A percentile compares a stretch with the other conserved stretches of the same genome.
Evolutionary conservation across 202 grass and related monocot genomes (phyloP).

Genomic region (Saccharum hybrid): DNA sequence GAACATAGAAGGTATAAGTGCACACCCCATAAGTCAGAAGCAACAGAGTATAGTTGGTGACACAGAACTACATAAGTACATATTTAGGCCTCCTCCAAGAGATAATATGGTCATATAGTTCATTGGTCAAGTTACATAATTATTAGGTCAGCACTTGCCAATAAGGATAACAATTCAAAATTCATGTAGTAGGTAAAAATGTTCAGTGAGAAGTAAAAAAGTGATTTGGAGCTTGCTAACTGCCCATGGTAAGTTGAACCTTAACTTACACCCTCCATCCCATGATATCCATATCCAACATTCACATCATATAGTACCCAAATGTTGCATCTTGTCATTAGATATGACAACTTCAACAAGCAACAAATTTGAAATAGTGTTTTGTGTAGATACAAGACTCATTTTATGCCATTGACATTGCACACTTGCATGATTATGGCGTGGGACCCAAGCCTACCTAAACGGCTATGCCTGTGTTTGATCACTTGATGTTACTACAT

Average conservation of each 20-base stretch:
- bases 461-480: neutral
- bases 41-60: neutral
- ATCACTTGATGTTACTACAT: neutral
- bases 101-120: conserved; percentile 13
- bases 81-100: conserved; percentile 20
- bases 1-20: conserved; percentile 21
- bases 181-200: neutral
- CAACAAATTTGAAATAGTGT: conserved; percentile 8
- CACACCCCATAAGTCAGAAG: conserved; percentile 24
- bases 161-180: neutral
- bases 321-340: neutral
- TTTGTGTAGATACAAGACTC: conserved; percentile 1
- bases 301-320: neutral
- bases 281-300: conserved; percentile 8
- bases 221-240: conserved; percentile 10
- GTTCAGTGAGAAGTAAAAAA: conserved; percentile 10
- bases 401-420: neutral
- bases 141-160: conserved; percentile 11
- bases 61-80: conserved; percentile 19
- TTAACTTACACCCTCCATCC: neutral
- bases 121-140: conserved; percentile 24
- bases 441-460: neutral
- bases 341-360: conserved; percentile 5
- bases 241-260: neutral
- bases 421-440: neutral